These are phyloP conservation scores for Adenanthera pavonina DNA, from an alignment of 306 rosid species.

Conservation along the genomic window DNA sequence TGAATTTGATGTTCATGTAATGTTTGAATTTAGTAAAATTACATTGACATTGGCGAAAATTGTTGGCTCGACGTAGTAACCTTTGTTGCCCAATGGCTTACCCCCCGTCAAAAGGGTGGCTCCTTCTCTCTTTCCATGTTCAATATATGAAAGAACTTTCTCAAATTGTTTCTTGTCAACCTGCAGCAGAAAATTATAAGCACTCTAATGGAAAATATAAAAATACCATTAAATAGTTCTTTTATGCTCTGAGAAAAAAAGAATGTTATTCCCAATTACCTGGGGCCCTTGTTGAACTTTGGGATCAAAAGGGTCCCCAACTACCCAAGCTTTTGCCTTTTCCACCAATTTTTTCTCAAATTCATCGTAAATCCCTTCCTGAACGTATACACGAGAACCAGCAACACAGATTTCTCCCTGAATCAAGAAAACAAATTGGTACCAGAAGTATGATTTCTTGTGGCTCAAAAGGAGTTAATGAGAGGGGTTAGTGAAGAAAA, in stretches of 20 bases:
- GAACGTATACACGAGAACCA: constrained; percentile 72
- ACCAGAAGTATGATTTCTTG: background rate
- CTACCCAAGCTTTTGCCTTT: constrained; percentile 67
- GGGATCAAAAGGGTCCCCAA: constrained; percentile 92
- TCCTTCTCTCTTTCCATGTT: constrained; percentile 85
- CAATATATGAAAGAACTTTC: constrained; percentile 70
- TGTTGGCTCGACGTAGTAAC: constrained; percentile 89
- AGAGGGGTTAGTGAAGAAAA: too few species aligned
- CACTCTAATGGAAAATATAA: too few species aligned
- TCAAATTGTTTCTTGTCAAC: constrained; percentile 77
- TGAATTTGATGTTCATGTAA: background rate
- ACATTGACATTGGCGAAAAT: constrained; percentile 79
- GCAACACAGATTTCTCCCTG: constrained; percentile 85
- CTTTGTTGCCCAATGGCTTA: constrained; percentile 62
- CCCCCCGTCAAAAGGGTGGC: constrained; percentile 85
- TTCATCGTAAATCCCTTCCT: constrained; percentile 81
- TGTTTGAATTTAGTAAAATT: background rate
- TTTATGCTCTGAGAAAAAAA: background rate
- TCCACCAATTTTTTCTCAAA: constrained; percentile 63
- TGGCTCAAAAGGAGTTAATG: background rate
- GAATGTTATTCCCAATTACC: constrained; percentile 31
- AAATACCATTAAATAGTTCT: too few species aligned
- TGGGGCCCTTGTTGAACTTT: constrained; percentile 80
- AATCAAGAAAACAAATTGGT: background rate
- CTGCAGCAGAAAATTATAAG: constrained; percentile 43